Base-by-base conservation (phyloP, 179 eudicot genomes). In the Beta lomatogona region DNA sequence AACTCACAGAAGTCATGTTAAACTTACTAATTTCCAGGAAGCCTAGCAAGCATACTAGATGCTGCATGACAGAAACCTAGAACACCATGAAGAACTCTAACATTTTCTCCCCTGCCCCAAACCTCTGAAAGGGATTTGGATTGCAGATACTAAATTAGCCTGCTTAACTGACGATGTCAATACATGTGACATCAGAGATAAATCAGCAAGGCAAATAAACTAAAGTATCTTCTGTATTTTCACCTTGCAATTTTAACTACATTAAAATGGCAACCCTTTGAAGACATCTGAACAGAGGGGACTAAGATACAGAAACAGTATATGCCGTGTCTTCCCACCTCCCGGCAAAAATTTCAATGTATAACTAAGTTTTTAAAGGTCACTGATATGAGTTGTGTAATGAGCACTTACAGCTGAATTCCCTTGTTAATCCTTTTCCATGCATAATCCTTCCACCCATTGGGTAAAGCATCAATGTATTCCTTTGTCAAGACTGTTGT, bases 381-480 rank as follows among this genome's bases (percentile, higher is more conserved):
- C 53, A 31, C 9, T 55, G 9, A 61, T 12, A 68, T 67, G 48
- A 36, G 18, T 68, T 58, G 46, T 48, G 48, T 53, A 76, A 59
- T 77, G 71, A 77, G 64, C 65, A 91, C 97, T 93, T 91, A 94
- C 98, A 94, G 88, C 71, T 86, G 90, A 73, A 92, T 83, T 81
- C 99, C 99, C 82, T 94, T 96, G 81, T 94, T 94, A 79, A 96
- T 92, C 89, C 99, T 91, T 83, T 79, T 87, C 99, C 98, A 92
- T 22, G 99, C 97, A 88, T 92, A 94, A 41, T 96, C 93, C 87
- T 90, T 86, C 99, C 99, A 96, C 74, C 99, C 99, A 86, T 90
- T 90, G 74, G 98, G 99, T 82, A 94, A 86, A 81, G 93, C 90
- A 88, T 96, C 98, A 36, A 96, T 94, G 83, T 88, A 96, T 85